Conservation (phyloP, 768 basidiomycete species). For the Serendipita sp. region DNA sequence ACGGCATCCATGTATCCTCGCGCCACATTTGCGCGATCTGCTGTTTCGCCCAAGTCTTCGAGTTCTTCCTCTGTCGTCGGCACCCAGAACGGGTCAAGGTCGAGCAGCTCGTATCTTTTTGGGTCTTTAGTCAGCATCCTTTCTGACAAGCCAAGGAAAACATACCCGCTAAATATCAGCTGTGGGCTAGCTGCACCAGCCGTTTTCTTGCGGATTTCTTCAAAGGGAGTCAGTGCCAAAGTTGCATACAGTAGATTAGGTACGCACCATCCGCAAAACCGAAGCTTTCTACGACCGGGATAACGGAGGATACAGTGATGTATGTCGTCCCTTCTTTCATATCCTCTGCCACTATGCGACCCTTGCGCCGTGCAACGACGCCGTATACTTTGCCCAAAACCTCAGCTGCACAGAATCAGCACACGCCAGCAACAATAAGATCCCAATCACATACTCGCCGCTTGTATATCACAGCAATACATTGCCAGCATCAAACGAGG, state of each 20-base stretch:
- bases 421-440: conserved; percentile 9
- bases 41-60: conserved; percentile 92
- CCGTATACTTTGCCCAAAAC: conserved; percentile 96
- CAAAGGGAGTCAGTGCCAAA: conserved; percentile 8
- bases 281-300: conserved; percentile 95
- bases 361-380: conserved; percentile 81
- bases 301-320: conserved; percentile 76
- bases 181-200: conserved; percentile 97
- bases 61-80: conserved; percentile 93
- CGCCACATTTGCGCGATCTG: conserved; percentile 85
- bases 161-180: conserved; percentile 86
- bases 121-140: conserved; percentile 12
- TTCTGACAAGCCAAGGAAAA: conserved; percentile 1
- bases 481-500: conserved; percentile 93
- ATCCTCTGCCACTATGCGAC: conserved; percentile 87
- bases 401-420: conserved; percentile 42
- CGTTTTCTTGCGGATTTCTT: conserved; percentile 90
- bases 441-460: conserved; percentile 54
- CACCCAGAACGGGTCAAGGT: conserved; percentile 95
- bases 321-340: conserved; percentile 97
- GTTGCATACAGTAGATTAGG: background rate
- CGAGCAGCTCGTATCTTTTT: conserved; percentile 73
- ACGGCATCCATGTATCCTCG: conserved; percentile 85
- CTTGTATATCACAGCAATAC: conserved; percentile 98
- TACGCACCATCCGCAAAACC: conserved; percentile 85